phyloP scores from a whole-genome alignment of 208 protist species.

The Acanthamoeba lenticulata region DNA sequence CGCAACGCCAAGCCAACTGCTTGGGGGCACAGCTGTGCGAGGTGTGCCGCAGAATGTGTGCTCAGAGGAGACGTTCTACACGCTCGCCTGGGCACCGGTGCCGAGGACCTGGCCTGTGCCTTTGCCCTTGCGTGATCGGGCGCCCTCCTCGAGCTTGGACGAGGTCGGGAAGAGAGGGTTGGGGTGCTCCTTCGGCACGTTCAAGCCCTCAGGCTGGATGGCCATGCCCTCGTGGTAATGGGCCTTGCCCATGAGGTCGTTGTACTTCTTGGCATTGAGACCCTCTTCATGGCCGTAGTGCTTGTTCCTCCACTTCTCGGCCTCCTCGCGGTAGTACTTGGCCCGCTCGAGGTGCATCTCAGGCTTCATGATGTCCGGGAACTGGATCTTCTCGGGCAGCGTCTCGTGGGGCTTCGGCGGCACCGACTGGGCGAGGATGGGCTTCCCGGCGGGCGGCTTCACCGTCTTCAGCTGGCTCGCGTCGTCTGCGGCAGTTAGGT shows the following conservation, averaged over 20 bases:
- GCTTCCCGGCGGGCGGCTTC: background rate
- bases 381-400: background rate
- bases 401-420: background rate
- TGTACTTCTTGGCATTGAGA: conserved; percentile 29
- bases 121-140: background rate
- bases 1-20: too few relatives aligned
- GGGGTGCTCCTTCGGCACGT: background rate
- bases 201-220: background rate
- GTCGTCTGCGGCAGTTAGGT: background rate
- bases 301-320: background rate
- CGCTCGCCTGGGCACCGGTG: background rate
- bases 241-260: conserved; percentile 23
- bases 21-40: too few relatives aligned
- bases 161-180: background rate
- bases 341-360: background rate
- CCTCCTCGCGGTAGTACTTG: conserved; percentile 5
- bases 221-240: conserved; percentile 17
- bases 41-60: background rate
- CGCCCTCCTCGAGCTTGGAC: background rate
- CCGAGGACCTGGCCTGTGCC: background rate
- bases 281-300: background rate
- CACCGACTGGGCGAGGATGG: background rate
- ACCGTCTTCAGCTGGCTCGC: background rate
- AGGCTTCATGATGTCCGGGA: background rate
- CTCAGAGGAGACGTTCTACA: background rate